Evolutionary conservation across 768 basidiomycete species (phyloP).

Genomic region (Scleroderma bovista): DNA sequence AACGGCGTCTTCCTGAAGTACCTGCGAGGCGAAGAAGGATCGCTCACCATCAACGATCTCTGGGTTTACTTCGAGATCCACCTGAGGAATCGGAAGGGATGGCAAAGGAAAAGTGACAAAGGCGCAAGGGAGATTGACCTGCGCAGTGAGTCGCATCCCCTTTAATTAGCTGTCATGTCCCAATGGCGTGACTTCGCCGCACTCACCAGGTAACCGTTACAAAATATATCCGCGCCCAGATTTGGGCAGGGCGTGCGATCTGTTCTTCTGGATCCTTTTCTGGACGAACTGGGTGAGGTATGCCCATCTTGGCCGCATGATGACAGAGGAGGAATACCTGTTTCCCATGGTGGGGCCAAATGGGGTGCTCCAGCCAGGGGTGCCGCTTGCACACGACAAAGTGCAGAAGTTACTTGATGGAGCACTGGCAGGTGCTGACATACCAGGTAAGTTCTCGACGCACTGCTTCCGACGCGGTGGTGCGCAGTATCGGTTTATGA

Average conservation of each 20-base stretch:
- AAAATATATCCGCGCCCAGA: not conserved
- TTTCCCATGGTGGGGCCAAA: slow-evolving; percentile 21
- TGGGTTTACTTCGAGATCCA: slow-evolving; percentile 15
- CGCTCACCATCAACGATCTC: slow-evolving; percentile 6
- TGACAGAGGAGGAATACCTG: slow-evolving; percentile 11
- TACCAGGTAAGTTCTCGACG: slow-evolving; percentile 15
- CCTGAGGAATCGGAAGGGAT: slow-evolving; percentile 18
- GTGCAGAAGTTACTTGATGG: slow-evolving; percentile 17
- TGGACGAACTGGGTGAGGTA: slow-evolving; percentile 2
- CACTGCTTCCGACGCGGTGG: slow-evolving; percentile 26
- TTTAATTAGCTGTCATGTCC: not conserved
- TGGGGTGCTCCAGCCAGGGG: slow-evolving; percentile 16
- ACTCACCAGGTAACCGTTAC: slow-evolving; percentile 3
- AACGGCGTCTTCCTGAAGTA: slow-evolving; percentile 1
- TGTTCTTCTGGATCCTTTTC: not conserved
- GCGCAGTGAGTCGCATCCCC: slow-evolving; percentile 7
- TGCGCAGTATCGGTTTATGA: slow-evolving; percentile 26
- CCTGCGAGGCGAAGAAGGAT: not conserved
- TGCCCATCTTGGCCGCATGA: not conserved
- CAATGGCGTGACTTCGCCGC: too few relatives aligned
- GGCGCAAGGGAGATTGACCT: slow-evolving; percentile 14
- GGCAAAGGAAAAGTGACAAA: slow-evolving; percentile 21
- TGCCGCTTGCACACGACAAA: slow-evolving; percentile 18
- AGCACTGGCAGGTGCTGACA: slow-evolving; percentile 2
- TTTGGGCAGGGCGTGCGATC: not conserved